Base-by-base conservation (phyloP, 2,329 filamentous ascomycete genomes). In the Madurella mycetomatis region DNA sequence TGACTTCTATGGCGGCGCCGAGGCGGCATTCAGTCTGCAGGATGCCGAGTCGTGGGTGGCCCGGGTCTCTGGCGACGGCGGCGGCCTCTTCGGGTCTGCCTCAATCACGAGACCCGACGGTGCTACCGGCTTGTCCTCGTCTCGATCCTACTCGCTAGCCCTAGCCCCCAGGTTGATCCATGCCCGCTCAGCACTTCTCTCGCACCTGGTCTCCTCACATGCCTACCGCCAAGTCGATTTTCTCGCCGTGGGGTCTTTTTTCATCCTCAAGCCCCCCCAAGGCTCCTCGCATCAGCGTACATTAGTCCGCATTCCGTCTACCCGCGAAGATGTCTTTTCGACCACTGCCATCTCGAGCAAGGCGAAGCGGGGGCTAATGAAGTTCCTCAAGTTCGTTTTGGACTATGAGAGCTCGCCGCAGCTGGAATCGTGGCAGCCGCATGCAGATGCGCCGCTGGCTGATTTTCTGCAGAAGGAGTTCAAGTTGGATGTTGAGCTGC, bases 221-320 rank as follows among this genome's bases (percentile, higher is more conserved):
- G 87, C 91, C 12, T 92, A 92, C 66, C 83, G 86, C 18, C 92
- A 96, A 72, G 81, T 99, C 45, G 92, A 97, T 67, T 97, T 97
- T 63, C 82, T 94, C 58, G 90, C 92, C 30, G 89, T 97, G 25
- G 92, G 92, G 25, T 92, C 88, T 53, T 97, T 92, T 83, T 96
- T 88, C 80, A 83, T 96, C 52, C 86, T 85, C 66, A 75, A 79
- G 55, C 65, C 71, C 1, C 30, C 67, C 16, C 37, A 60, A 5
- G 66, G 66, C 25, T 34, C 61, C 13, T 60, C 64, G 15, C 47
- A 66, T 39, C 65, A 62, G 41, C 64, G 71, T 12, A 64, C 62
- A 9, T 73, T 96, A 37, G 75, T 79, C 49, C 87, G 87, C 54
- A 88, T 97, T 48, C 92, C 94, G 0, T 92, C 88, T 59, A 92